Conservation (phyloP, 2,329 filamentous ascomycete genomes). For the Beauveria medogensis region DNA sequence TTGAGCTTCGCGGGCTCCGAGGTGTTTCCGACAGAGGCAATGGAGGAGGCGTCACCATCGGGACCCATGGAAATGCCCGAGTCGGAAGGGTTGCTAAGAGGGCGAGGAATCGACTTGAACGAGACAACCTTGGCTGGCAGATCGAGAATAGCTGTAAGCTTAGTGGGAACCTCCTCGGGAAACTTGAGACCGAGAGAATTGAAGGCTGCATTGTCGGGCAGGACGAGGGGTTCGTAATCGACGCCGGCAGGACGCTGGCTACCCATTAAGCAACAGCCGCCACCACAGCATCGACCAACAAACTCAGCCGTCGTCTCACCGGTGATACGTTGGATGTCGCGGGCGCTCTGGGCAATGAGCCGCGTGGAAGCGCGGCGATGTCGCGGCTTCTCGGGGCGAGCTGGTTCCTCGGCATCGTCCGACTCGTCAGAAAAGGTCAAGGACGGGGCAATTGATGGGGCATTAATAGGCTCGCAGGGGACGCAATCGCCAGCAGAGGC, state of each 20-base stretch:
- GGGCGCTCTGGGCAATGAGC: constrained; percentile 55
- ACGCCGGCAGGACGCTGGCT: constrained; percentile 36
- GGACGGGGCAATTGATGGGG: constrained; percentile 47
- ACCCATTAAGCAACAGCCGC: constrained; percentile 52
- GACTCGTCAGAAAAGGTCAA: constrained; percentile 57
- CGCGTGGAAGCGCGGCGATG: constrained; percentile 61
- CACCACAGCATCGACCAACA: constrained; percentile 56
- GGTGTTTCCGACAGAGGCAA: constrained; percentile 24
- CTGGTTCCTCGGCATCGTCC: constrained; percentile 47
- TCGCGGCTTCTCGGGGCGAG: constrained; percentile 36
- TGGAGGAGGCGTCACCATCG: constrained; percentile 22
- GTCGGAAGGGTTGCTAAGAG: constrained; percentile 25
- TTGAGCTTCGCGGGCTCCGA: constrained; percentile 22
- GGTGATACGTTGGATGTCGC: constrained; percentile 55
- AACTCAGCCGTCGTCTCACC: constrained; percentile 55
- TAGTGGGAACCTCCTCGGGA: constrained; percentile 58
- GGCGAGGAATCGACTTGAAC: constrained; percentile 49
- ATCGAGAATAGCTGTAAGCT: constrained; percentile 61
- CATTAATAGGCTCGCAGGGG: constrained; percentile 34
- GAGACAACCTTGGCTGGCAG: constrained; percentile 70
- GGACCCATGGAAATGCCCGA: constrained; percentile 38
- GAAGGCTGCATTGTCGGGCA: constrained; percentile 81
- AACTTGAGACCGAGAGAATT: constrained; percentile 70
- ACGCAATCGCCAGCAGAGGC: constrained; percentile 33
- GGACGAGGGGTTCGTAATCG: constrained; percentile 43